phyloP scores from a whole-genome alignment of 345 rosid genomes.

The Ceriops tagal region DNA sequence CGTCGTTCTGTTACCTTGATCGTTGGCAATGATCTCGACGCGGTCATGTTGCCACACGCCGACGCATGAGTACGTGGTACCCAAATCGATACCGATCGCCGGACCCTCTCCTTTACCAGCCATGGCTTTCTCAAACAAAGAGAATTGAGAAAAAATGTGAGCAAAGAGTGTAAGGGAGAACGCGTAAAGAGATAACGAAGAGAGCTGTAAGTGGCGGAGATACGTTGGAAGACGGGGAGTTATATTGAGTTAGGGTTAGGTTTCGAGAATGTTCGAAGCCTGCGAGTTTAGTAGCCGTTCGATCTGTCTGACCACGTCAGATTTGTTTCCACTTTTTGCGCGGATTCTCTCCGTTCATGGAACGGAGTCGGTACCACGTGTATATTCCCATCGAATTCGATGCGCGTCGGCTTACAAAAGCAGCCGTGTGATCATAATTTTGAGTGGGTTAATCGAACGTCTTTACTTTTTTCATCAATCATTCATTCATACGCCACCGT shows the following conservation, averaged over 20 bases:
- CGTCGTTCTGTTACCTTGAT: conserved; percentile 70
- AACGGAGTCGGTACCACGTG: too few species aligned
- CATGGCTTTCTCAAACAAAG: conserved; percentile 28
- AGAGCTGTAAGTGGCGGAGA: not conserved
- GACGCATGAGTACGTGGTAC: conserved; percentile 70
- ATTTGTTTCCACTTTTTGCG: not conserved
- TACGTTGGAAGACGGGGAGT: not conserved
- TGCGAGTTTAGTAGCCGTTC: not conserved
- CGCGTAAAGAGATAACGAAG: not conserved
- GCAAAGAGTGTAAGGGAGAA: not conserved
- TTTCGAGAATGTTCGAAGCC: not conserved
- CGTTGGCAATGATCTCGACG: conserved; percentile 74
- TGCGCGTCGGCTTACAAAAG: too few species aligned
- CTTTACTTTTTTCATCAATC: too few species aligned
- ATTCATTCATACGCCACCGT: too few species aligned
- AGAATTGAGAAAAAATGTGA: not conserved
- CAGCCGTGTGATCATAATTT: too few species aligned
- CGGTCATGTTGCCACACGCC: conserved; percentile 84
- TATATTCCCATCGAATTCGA: too few species aligned
- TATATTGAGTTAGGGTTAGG: conserved; percentile 1
- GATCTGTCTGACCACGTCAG: too few species aligned
- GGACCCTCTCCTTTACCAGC: conserved; percentile 81
- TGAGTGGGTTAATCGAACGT: too few species aligned
- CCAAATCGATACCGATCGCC: conserved; percentile 72
- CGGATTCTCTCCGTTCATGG: not conserved